Conservation (phyloP, 495 filamentous ascomycete species). For the Filosporella fistucella region DNA sequence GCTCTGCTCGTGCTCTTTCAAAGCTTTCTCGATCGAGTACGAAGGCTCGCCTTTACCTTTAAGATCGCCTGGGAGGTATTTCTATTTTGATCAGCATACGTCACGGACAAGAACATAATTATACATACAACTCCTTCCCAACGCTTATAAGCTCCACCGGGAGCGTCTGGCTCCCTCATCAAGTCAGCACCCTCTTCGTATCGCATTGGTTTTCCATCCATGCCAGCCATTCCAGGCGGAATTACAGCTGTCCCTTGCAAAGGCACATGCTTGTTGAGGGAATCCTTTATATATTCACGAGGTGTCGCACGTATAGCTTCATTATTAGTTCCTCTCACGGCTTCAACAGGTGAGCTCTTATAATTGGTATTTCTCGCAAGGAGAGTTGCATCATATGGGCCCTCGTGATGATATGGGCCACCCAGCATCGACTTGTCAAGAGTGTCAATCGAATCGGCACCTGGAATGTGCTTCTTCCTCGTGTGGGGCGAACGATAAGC, state of each 20-base stretch:
- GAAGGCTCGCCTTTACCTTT: conserved; percentile 79
- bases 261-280: conserved; percentile 69
- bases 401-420: conserved; percentile 79
- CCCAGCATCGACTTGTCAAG: conserved; percentile 58
- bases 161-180: conserved; percentile 62
- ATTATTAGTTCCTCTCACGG: conserved; percentile 65
- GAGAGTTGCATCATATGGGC: conserved; percentile 84
- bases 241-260: conserved; percentile 77
- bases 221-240: conserved; percentile 65
- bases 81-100: conserved; percentile 38
- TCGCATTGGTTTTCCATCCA: conserved; percentile 61
- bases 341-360: conserved; percentile 68
- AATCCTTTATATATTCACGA: conserved; percentile 70
- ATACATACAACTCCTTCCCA: conserved; percentile 62
- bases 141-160: conserved; percentile 58
- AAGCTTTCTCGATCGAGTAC: conserved; percentile 60
- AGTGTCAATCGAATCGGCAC: conserved; percentile 74
- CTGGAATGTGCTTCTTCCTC: conserved; percentile 57
- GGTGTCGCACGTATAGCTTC: conserved; percentile 84
- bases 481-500: conserved; percentile 61
- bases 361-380: conserved; percentile 60
- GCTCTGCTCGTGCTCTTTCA: conserved; percentile 38
- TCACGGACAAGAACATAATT: neutral
- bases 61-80: conserved; percentile 64
- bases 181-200: conserved; percentile 87